Evolutionary conservation across 441 rosid species (phyloP).

Genomic region (Gossypium gossypioides): DNA sequence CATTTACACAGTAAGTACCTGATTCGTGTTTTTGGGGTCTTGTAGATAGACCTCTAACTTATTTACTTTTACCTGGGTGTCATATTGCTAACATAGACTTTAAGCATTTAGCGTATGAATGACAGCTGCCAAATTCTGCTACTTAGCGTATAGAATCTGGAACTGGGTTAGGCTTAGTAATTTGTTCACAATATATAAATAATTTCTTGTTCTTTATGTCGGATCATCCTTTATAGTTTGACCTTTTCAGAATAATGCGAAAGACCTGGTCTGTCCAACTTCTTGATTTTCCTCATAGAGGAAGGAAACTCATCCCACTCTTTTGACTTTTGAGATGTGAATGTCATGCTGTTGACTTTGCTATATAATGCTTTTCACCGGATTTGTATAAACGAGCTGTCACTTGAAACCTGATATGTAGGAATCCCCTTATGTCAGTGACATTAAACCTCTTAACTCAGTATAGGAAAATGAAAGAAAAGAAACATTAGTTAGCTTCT

Average conservation of each 20-base stretch:
- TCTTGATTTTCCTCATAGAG: not conserved
- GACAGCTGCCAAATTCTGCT: not conserved
- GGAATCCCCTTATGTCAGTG: not conserved
- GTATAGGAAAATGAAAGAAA: not conserved
- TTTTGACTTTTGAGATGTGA: not conserved
- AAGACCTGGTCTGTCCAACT: not conserved
- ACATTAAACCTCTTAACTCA: not conserved
- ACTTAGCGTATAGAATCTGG: not conserved
- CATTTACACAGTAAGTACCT: slow-evolving; percentile 54
- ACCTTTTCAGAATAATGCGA: not conserved
- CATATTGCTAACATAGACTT: not conserved
- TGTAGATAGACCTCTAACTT: not conserved
- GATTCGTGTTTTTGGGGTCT: not conserved
- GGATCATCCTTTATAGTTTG: slow-evolving; percentile 1
- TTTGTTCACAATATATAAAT: not conserved
- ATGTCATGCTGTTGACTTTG: slow-evolving; percentile 1
- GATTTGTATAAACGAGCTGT: not conserved
- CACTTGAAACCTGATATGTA: not conserved
- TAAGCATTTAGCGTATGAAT: not conserved
- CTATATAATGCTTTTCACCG: not conserved
- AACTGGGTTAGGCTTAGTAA: not conserved
- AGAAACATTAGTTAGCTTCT: not conserved
- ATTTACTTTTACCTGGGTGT: not conserved
- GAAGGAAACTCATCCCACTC: not conserved
- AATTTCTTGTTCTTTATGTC: not conserved